A percentile compares a stretch with the other conserved stretches of the same genome.
Conservation (phyloP, 176 grass and related monocot genomes). For the Eleusine indica region DNA sequence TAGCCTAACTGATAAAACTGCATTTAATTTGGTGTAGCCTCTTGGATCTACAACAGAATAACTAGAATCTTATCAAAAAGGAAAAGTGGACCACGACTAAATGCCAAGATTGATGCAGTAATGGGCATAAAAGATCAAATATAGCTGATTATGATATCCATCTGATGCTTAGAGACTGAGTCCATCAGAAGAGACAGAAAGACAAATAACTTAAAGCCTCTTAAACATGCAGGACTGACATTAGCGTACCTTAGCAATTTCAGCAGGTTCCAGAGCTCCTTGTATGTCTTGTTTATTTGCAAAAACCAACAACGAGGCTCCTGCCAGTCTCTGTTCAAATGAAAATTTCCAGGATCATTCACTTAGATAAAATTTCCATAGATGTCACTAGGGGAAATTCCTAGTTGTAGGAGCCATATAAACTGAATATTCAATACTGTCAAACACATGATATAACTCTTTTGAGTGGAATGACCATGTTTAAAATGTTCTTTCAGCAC, state of each 20-base stretch:
- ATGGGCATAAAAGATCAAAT: background rate
- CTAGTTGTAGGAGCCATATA: background rate
- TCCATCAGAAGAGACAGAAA: conserved; percentile 6
- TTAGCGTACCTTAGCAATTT: conserved; percentile 85
- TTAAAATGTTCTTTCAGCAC: background rate
- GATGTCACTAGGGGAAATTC: background rate
- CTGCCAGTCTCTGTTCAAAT: conserved; percentile 76
- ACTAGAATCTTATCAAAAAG: background rate
- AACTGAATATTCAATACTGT: background rate
- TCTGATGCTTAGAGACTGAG: background rate
- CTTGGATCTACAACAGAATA: background rate
- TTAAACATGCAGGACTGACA: conserved; percentile 4
- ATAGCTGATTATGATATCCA: conserved; percentile 6
- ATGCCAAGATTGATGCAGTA: background rate
- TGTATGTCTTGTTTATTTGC: conserved; percentile 99
- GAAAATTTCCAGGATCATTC: background rate
- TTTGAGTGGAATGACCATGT: background rate
- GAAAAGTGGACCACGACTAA: background rate
- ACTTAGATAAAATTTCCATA: background rate
- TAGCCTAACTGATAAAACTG: background rate
- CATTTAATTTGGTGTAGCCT: background rate
- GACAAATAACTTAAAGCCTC: background rate
- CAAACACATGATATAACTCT: background rate
- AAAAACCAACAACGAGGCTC: conserved; percentile 89
- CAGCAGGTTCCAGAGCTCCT: conserved; percentile 78